Percentiles rank a stretch among this genome's conserved stretches.
Evolutionary conservation across 2,329 filamentous ascomycete genomes (phyloP).

Genomic region (Diaporthe ampelina): DNA sequence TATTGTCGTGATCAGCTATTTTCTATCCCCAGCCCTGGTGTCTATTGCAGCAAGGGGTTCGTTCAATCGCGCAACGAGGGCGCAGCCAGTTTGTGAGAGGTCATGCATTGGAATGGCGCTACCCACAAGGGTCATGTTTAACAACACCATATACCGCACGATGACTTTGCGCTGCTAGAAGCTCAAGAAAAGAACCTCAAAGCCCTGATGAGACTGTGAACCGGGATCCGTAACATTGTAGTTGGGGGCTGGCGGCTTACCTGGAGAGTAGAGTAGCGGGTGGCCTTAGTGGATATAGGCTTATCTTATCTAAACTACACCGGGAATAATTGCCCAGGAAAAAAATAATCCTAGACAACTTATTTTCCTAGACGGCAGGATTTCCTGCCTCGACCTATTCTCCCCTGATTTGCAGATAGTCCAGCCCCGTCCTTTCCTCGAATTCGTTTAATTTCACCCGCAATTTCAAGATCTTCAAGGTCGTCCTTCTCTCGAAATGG

Average conservation of each 20-base stretch:
- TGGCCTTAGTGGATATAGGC: slow-evolving; percentile 17
- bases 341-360: slow-evolving; percentile 11
- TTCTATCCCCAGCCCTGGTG: not conserved
- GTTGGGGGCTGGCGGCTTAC: not conserved
- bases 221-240: not conserved
- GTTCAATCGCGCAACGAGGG: not conserved
- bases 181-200: not conserved
- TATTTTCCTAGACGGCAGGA: slow-evolving; percentile 33
- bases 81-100: not conserved
- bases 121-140: not conserved
- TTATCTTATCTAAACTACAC: slow-evolving; percentile 38
- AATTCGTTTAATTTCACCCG: not conserved
- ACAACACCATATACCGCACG: not conserved
- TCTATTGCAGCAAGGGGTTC: not conserved
- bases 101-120: fast-evolving
- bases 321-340: not conserved
- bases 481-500: slow-evolving; percentile 8
- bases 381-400: not conserved
- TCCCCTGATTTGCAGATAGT: not conserved
- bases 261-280: not conserved
- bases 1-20: not conserved
- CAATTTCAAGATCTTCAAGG: not conserved
- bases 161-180: not conserved
- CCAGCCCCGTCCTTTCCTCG: not conserved
- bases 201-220: not conserved